These are phyloP conservation scores for Fusarium fujikuroi DNA, from an alignment of 2,329 filamentous ascomycete species.

Conservation along the genomic window DNA sequence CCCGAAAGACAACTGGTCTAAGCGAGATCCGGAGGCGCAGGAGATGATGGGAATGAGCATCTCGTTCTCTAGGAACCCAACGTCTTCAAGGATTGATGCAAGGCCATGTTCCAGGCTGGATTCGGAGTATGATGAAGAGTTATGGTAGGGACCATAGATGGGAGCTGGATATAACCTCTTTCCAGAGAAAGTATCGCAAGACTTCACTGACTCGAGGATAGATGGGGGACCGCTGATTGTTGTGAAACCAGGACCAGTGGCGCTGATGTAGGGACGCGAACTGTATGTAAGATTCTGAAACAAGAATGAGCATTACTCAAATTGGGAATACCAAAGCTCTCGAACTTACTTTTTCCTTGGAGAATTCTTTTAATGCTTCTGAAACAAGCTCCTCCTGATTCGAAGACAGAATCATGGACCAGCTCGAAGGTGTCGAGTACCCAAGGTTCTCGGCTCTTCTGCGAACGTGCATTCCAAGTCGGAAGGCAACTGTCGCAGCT, in stretches of 20 bases:
- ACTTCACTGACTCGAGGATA: not conserved
- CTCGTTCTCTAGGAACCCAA: not conserved
- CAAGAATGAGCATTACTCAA: accelerated
- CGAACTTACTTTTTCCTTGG: accelerated
- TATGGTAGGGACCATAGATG: not conserved
- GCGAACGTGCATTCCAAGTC: not conserved
- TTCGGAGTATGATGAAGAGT: not conserved
- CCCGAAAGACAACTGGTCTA: not conserved
- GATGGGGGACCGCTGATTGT: not conserved
- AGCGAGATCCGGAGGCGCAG: not conserved
- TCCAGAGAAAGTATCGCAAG: not conserved
- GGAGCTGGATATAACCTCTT: not conserved
- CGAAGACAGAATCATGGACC: not conserved
- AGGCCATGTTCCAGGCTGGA: not conserved
- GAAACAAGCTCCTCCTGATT: not conserved
- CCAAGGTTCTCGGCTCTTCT: not conserved
- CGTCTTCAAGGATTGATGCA: not conserved
- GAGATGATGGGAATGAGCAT: not conserved
- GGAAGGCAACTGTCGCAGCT: not conserved
- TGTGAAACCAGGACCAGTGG: not conserved
- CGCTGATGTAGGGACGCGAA: not conserved
- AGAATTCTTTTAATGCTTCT: not conserved
- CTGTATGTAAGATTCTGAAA: not conserved
- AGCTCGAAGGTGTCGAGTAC: not conserved
- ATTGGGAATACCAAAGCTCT: accelerated